Evolutionary conservation across 2,329 filamentous ascomycete species (phyloP), one percentile per base, ranked within the genome.

Genomic region (Aspergillus hortae): DNA sequence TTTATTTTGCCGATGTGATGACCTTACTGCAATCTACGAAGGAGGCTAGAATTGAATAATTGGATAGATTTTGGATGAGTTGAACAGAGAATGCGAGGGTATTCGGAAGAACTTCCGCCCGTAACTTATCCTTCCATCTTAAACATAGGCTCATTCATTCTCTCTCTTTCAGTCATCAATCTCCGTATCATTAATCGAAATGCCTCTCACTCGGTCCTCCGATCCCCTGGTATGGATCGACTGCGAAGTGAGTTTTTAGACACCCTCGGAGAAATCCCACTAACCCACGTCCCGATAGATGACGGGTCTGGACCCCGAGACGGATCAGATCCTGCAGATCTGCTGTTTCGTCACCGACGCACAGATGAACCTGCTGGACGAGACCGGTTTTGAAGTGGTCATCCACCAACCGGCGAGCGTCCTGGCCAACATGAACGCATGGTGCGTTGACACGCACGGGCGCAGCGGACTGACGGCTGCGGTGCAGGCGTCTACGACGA

Each of bases 311-410:
- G 80, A 96, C 70, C 80, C 86, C 1, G 82, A 88, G 53, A 84
- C 77, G 30, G 92, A 97, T 67, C 85, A 86, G 51, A 94, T 97
- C 65, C 84, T 97, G 66, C 91, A 95, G 64, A 88, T 97, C 52
- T 92, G 88, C 71, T 96, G 92, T 75, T 87, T 95, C 72, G 83
- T 99, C 67, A 99, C 94, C 6, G 88, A 92, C 60, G 81, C 84
- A 48, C 78, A 90, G 55, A 82, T 99, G 17, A 81, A 89, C 52
- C 70, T 95, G 32, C 73, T 95, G 23, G 90, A 96, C 54, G 76
- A 84, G 21, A 70, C 79, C 30, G 92, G 92, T 60, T 96, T 88
- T 79, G 89, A 95, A 65, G 82, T 82, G 25, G 78, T 92, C 43
- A 81, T 99, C 52, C 87, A 92, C 68, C 89, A 89, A 62, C 78